Base-by-base conservation (phyloP, 305 asterid species). In the Rubia peregrina region DNA sequence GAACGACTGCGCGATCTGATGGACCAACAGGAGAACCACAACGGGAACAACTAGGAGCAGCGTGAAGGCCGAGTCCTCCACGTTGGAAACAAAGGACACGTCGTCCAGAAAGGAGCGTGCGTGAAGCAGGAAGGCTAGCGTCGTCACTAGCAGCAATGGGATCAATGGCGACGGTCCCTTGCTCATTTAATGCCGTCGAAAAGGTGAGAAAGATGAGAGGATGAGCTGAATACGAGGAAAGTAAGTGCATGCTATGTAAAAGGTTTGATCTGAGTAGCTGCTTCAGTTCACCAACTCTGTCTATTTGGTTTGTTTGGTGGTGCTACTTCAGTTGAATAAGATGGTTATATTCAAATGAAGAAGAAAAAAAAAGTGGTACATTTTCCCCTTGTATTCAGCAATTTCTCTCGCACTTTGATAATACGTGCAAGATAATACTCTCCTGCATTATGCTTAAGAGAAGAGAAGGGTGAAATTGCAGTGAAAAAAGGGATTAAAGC, bases 111-210 rank as follows among this genome's bases (percentile, higher is more conserved):
- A 49, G 61, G 78, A 64, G 63, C 69, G 84, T 43, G 87, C 83
- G 51, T 81, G 86, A 74, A 87, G 91, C 76, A 83, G 77, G 75
- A 82, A 80, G 81, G 89, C 90, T 49, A 85, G 70, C 30, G 81
- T 74, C 61, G 83, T 81, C 71, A 84, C 30, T 26, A 26, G 30
- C 30, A 26, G 30, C 30, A 26, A 26, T 26, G 30, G 30, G 30
- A 26, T 26, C 30, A 26, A 26, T 26, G 30, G 30, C 30, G 30
- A 26, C 30, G 30, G 30, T 26, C 30, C 30, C 30, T 26, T 26
- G 30, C 30, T 26, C 30, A 26, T 26, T 26, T 26, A 26, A 26
- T 0, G 30, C 30, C 30, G 56, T 17, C 48, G 40, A 53, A 36
- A 33, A 49, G 41, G 64, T 19, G 61, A 33, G 22, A 6, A 3